Conservation (phyloP, 1,139 yeast genomes). For the Debaryomyces sp. region DNA sequence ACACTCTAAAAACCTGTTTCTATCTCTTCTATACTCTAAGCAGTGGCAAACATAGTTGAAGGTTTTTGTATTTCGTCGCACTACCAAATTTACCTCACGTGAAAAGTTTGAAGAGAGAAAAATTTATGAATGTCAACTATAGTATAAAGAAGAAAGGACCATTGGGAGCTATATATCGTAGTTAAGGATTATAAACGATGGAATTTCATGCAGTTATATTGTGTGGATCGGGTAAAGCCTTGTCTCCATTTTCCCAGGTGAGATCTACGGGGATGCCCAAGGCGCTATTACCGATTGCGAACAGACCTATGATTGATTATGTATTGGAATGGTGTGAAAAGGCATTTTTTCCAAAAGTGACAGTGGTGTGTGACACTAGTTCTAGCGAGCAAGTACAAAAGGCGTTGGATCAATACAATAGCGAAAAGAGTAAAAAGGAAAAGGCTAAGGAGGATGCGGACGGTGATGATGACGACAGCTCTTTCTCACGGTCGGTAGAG, state of each 20-base stretch:
- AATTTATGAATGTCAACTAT: not conserved
- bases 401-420: constrained; percentile 51
- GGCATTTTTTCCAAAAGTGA: constrained; percentile 69
- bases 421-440: constrained; percentile 23
- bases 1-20: not conserved
- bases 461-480: constrained; percentile 10
- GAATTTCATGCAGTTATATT: constrained; percentile 89
- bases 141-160: not conserved
- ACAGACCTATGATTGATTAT: constrained; percentile 85
- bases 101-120: constrained; percentile 8
- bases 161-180: not conserved
- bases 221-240: constrained; percentile 79
- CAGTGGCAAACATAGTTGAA: constrained; percentile 9
- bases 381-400: constrained; percentile 26
- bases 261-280: constrained; percentile 69
- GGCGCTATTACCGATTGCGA: constrained; percentile 87
- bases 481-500: constrained; percentile 32
- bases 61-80: constrained; percentile 5
- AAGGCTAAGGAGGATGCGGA: constrained; percentile 12
- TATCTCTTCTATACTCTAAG: not conserved
- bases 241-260: constrained; percentile 70
- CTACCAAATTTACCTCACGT: constrained; percentile 6
- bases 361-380: constrained; percentile 38
- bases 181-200: constrained; percentile 43
- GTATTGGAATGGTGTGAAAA: constrained; percentile 92